phyloP scores from a whole-genome alignment of 805 yeast species.

The Lachancea cidri region DNA sequence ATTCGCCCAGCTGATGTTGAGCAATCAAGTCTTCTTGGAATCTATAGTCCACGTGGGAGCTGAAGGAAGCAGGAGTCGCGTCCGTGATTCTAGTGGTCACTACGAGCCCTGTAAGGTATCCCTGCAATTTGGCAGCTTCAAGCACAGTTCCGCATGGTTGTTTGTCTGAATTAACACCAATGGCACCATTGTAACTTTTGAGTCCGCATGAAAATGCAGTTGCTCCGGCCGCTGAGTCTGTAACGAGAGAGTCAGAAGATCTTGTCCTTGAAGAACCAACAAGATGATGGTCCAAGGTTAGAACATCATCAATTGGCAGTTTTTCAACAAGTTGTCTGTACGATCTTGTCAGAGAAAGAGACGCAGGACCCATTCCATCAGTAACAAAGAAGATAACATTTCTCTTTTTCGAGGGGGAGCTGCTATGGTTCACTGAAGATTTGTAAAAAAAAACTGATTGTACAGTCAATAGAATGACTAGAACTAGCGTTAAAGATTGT shows the following conservation, averaged over 20 bases:
- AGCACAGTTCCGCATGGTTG: conserved; percentile 83
- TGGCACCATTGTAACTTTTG: conserved; percentile 86
- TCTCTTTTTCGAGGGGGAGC: conserved; percentile 38
- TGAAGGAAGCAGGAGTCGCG: conserved; percentile 91
- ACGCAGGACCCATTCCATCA: conserved; percentile 95
- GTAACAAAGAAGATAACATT: conserved; percentile 85
- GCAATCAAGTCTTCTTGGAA: conserved; percentile 82
- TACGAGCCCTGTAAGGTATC: conserved; percentile 82
- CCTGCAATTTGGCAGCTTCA: conserved; percentile 80
- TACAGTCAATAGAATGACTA: neutral
- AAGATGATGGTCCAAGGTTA: conserved; percentile 61
- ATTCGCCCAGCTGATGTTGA: conserved; percentile 76
- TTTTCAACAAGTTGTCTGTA: conserved; percentile 50
- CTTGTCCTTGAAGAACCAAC: conserved; percentile 85
- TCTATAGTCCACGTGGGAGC: conserved; percentile 72
- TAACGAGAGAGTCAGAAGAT: conserved; percentile 68
- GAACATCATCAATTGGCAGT: conserved; percentile 49
- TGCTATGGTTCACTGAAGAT: neutral
- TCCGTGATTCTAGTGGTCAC: conserved; percentile 91
- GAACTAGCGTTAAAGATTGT: neutral
- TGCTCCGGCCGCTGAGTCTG: conserved; percentile 97
- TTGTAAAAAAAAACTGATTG: neutral
- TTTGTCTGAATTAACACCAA: conserved; percentile 68
- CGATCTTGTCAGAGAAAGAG: conserved; percentile 72
- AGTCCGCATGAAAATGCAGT: conserved; percentile 85